Conservation (phyloP, 176 grass and related monocot species). For the Oryza australiensis region DNA sequence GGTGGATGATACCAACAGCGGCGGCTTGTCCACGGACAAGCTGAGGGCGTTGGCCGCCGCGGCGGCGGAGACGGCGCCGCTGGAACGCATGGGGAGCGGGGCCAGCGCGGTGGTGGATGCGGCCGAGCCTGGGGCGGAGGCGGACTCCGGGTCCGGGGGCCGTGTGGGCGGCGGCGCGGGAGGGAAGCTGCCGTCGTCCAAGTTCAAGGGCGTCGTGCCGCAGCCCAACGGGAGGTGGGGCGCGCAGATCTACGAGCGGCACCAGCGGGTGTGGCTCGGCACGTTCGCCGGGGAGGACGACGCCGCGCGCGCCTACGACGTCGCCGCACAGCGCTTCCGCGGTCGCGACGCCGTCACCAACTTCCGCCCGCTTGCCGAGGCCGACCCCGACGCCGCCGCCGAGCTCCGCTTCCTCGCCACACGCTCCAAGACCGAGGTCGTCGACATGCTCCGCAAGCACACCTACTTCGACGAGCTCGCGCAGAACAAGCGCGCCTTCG, state of each 20-base stretch:
- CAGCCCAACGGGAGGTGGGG: slow-evolving; percentile 99
- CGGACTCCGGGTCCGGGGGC: slow-evolving; percentile 9
- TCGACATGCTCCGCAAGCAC: slow-evolving; percentile 99
- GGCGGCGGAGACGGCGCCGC: neutral
- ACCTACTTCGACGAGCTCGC: slow-evolving; percentile 90
- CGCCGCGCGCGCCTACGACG: slow-evolving; percentile 88
- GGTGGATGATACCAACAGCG: slow-evolving; percentile 42
- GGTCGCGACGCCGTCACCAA: slow-evolving; percentile 95
- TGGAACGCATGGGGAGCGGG: slow-evolving; percentile 52
- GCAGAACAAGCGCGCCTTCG: slow-evolving; percentile 45
- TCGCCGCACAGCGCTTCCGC: slow-evolving; percentile 85
- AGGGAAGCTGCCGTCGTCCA: slow-evolving; percentile 66
- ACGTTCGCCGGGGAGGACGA: slow-evolving; percentile 69
- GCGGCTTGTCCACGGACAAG: slow-evolving; percentile 40
- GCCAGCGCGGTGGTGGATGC: slow-evolving; percentile 55
- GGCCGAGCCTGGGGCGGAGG: slow-evolving; percentile 50
- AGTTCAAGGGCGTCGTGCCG: slow-evolving; percentile 89
- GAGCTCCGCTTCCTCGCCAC: slow-evolving; percentile 72
- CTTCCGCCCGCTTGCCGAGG: slow-evolving; percentile 66
- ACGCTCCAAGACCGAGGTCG: slow-evolving; percentile 82
- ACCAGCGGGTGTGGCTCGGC: slow-evolving; percentile 97
- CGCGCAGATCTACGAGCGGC: slow-evolving; percentile 96
- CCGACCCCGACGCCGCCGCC: slow-evolving; percentile 38
- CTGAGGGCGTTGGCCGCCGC: slow-evolving; percentile 33
- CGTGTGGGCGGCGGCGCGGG: neutral